Conservation (phyloP, 176 grass and related monocot genomes). For the Paspalum vaginatum region DNA sequence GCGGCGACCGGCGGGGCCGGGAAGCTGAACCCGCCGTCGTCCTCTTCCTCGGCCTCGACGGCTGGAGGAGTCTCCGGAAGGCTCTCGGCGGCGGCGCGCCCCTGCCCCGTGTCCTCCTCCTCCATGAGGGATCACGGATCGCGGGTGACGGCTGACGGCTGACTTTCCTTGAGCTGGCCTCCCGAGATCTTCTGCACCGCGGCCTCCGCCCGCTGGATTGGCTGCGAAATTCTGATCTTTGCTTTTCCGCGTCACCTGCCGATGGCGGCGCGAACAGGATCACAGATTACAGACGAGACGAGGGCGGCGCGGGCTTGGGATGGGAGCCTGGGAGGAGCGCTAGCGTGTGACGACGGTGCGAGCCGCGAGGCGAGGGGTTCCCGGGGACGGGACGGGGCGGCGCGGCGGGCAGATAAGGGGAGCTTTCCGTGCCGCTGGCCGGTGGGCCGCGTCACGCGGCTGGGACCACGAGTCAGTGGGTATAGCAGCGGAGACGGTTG, state of each 20-base stretch:
- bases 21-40: conserved; percentile 49
- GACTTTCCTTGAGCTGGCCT: too few species aligned
- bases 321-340: not conserved
- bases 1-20: conserved; percentile 28
- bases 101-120: conserved; percentile 37
- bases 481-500: not conserved
- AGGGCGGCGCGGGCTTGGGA: not conserved
- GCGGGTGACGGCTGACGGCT: not conserved
- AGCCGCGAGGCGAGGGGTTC: not conserved
- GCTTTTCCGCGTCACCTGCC: not conserved
- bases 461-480: not conserved
- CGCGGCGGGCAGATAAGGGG: not conserved
- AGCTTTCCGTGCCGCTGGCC: not conserved
- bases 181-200: not conserved
- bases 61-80: not conserved
- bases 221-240: not conserved
- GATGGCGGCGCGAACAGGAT: conserved; percentile 10
- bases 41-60: not conserved
- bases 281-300: too few species aligned
- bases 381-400: not conserved
- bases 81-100: not conserved
- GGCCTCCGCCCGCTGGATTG: not conserved
- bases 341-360: too few species aligned
- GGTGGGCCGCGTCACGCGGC: accelerated
- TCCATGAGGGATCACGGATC: not conserved